Evolutionary conservation across 2,329 filamentous ascomycete genomes (phyloP).

Genomic region (Aspergillus unguis): DNA sequence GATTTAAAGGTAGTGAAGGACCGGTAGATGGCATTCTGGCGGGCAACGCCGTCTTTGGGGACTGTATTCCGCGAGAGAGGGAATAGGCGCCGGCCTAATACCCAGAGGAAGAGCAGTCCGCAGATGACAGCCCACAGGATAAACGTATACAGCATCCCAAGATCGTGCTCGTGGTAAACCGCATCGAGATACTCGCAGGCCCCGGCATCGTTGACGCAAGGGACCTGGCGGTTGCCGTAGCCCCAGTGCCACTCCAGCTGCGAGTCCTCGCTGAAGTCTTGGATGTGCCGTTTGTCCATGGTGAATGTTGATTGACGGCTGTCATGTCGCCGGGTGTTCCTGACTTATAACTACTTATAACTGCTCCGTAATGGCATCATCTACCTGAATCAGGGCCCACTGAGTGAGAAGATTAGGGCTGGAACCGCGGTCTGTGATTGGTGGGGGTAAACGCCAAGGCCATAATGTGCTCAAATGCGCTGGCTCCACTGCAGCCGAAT

Average conservation of each 20-base stretch:
- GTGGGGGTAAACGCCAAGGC: not conserved
- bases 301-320: not conserved
- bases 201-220: constrained; percentile 57
- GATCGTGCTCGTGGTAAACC: constrained; percentile 54
- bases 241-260: constrained; percentile 54
- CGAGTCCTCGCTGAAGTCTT: constrained; percentile 42
- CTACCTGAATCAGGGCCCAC: not conserved
- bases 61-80: constrained; percentile 3
- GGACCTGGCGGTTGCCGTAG: constrained; percentile 52
- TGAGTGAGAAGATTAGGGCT: constrained; percentile 3
- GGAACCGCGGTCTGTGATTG: not conserved
- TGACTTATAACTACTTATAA: too few relatives aligned
- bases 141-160: constrained; percentile 54
- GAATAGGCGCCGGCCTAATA: constrained; percentile 23
- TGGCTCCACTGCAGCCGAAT: not conserved
- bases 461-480: constrained; percentile 16
- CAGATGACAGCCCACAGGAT: constrained; percentile 57
- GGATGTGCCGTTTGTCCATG: constrained; percentile 40
- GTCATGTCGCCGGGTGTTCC: not conserved
- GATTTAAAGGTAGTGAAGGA: constrained; percentile 42
- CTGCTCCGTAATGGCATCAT: not conserved
- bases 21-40: constrained; percentile 23
- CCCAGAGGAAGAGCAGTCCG: constrained; percentile 47
- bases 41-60: not conserved
- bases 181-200: constrained; percentile 58